Percentiles rank a stretch among this genome's conserved stretches.
These are phyloP conservation scores for Trifolium repens DNA, from an alignment of 306 rosid genomes.

Conservation along the genomic window DNA sequence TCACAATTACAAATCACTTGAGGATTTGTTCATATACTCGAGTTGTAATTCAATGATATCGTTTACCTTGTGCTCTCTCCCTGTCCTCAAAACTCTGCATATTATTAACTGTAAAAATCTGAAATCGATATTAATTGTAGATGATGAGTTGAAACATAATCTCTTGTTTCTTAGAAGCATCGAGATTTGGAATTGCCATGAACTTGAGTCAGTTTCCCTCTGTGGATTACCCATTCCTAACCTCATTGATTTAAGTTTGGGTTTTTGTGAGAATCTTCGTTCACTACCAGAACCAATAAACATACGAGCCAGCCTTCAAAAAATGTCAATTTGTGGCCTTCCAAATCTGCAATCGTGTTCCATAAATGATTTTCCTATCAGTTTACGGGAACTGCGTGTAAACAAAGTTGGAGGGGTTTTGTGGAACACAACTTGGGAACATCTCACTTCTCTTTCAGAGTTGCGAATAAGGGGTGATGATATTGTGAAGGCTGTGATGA, in stretches of 20 bases:
- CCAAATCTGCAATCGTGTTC: neutral
- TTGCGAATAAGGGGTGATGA: neutral
- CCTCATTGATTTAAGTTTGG: fast-evolving
- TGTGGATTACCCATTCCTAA: neutral
- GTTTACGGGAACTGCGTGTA: neutral
- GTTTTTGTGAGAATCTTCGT: neutral
- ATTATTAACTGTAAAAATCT: neutral
- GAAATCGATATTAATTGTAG: neutral
- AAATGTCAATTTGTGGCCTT: fast-evolving
- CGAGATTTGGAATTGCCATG: fast-evolving
- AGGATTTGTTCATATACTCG: too few species aligned
- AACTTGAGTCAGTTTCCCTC: neutral
- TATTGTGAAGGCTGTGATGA: neutral
- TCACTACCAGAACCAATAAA: neutral
- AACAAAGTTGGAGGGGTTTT: neutral
- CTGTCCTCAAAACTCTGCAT: neutral
- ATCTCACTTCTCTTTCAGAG: neutral
- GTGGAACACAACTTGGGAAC: slow-evolving; percentile 12
- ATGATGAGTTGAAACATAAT: neutral
- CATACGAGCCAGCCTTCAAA: neutral
- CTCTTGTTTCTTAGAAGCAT: neutral
- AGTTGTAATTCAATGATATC: neutral
- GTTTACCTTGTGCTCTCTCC: slow-evolving; percentile 9
- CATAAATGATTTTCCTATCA: neutral
- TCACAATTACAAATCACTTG: neutral